Percentiles rank a stretch among this genome's conserved stretches.
phyloP scores from a whole-genome alignment of 108 stramenopile genomes.

The Parietichytrium sp. region DNA sequence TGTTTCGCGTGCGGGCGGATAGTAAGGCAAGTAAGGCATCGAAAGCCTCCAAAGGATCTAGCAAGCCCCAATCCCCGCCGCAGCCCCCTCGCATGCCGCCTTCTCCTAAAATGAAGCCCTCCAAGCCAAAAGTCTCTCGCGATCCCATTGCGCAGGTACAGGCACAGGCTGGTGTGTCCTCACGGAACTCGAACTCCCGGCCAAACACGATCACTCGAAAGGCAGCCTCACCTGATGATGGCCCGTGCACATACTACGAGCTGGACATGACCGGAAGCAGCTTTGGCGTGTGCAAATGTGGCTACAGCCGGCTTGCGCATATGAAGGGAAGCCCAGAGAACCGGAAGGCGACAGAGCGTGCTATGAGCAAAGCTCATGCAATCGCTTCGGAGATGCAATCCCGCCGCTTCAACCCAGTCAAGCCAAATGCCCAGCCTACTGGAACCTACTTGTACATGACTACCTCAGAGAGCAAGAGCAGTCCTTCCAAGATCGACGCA shows the following conservation, averaged over 20 bases:
- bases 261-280: background rate
- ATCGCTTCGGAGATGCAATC: no score
- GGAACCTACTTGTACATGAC: background rate
- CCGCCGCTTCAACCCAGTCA: no score
- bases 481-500: background rate
- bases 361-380: background rate
- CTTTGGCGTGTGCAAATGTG: slow-evolving; percentile 38
- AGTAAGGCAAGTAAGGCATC: no score
- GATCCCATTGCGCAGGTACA: no score
- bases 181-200: background rate
- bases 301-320: slow-evolving; percentile 16
- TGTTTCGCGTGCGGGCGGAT: no score
- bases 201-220: background rate
- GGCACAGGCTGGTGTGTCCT: no score
- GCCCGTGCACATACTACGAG: background rate
- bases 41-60: no score
- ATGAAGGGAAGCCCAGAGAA: slow-evolving; percentile 20
- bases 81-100: no score
- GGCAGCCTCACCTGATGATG: background rate
- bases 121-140: no score
- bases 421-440: background rate
- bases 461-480: background rate
- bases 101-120: no score
- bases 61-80: no score
- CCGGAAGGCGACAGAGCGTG: background rate